These are phyloP conservation scores for Serendipita vermifera DNA, from an alignment of 768 basidiomycete genomes.

Conservation along the genomic window DNA sequence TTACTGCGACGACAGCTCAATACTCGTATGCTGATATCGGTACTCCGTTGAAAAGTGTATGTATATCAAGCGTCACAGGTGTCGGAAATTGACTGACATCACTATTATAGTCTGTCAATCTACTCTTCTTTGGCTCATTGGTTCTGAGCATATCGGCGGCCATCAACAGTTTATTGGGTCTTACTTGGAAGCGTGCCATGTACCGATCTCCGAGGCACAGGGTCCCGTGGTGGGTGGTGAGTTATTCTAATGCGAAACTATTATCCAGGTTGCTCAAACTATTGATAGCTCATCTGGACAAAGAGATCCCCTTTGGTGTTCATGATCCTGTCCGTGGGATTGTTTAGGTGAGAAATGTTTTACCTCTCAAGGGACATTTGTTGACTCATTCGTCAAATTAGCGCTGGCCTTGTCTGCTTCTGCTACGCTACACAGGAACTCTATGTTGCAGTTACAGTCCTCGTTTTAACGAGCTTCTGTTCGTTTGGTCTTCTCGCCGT, in stretches of 20 bases:
- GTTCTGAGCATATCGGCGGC: slow-evolving; percentile 68
- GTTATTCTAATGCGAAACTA: not conserved
- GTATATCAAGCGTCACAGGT: not conserved
- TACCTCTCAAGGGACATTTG: no score
- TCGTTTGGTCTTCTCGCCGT: slow-evolving; percentile 59
- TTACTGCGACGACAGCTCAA: slow-evolving; percentile 51
- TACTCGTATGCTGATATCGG: slow-evolving; percentile 42
- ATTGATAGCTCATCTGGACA: slow-evolving; percentile 74
- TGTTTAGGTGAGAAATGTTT: slow-evolving; percentile 43
- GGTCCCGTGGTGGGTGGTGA: slow-evolving; percentile 41
- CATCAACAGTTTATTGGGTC: slow-evolving; percentile 60
- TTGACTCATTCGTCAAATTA: no score
- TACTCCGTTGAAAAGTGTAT: slow-evolving; percentile 27
- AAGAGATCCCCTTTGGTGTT: slow-evolving; percentile 73
- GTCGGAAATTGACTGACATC: not conserved
- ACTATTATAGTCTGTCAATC: slow-evolving; percentile 39
- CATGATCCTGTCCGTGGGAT: slow-evolving; percentile 70
- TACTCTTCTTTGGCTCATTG: slow-evolving; percentile 61
- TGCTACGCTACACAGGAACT: slow-evolving; percentile 28
- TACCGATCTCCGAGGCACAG: slow-evolving; percentile 66
- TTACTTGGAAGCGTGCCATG: slow-evolving; percentile 75
- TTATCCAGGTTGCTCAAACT: not conserved
- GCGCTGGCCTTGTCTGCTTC: not conserved
- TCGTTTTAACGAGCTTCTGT: slow-evolving; percentile 62
- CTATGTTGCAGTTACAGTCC: slow-evolving; percentile 57